A percentile compares a stretch with the other conserved stretches of the same genome.
Conservation (phyloP, 257 asterid genomes). For the Perilla frutescens region DNA sequence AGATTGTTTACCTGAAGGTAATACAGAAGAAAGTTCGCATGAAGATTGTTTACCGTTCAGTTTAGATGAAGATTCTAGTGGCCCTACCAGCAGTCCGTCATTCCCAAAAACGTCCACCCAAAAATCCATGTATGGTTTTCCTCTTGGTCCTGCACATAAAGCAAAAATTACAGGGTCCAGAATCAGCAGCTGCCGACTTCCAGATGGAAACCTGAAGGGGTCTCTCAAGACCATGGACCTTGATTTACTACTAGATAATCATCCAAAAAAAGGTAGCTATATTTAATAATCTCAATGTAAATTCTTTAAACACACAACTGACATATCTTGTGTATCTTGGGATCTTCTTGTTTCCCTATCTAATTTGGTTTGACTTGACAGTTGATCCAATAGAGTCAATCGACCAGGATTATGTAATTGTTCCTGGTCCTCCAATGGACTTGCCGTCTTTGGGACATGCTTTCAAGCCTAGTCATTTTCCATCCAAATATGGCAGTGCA, state of each 20-base stretch:
- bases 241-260: conserved; percentile 45
- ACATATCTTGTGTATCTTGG: conserved; percentile 30
- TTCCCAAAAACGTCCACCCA: conserved; percentile 17
- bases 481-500: conserved; percentile 56
- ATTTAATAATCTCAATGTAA: conserved; percentile 9
- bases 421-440: conserved; percentile 64
- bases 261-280: conserved; percentile 59
- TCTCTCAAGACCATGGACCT: conserved; percentile 49
- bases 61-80: conserved; percentile 65
- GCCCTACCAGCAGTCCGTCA: conserved; percentile 58
- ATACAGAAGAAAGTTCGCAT: conserved; percentile 53
- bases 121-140: conserved; percentile 33
- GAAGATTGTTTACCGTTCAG: conserved; percentile 78
- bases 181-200: conserved; percentile 47
- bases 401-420: conserved; percentile 85
- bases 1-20: conserved; percentile 64
- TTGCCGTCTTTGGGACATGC: conserved; percentile 52
- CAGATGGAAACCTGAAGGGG: conserved; percentile 62
- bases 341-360: conserved; percentile 19
- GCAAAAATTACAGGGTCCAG: conserved; percentile 43
- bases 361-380: conserved; percentile 46
- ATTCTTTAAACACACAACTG: conserved; percentile 12
- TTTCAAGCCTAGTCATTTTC: conserved; percentile 54
- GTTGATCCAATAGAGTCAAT: conserved; percentile 76
- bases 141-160: conserved; percentile 37